Conservation (phyloP, 345 rosid genomes). For the Trapa bicornis region DNA sequence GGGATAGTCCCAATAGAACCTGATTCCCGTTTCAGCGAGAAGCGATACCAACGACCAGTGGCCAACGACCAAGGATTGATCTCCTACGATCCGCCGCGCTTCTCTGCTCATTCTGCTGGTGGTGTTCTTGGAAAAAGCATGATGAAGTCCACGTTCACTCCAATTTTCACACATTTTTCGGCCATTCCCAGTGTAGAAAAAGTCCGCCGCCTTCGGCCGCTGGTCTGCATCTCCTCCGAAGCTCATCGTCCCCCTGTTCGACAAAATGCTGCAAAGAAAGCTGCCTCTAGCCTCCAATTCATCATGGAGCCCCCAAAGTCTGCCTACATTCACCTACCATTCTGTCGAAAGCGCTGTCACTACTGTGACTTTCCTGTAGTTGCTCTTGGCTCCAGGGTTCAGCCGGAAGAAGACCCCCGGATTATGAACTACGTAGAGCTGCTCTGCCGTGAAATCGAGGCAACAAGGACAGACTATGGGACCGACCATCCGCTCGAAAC, state of each 20-base stretch:
- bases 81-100: not conserved
- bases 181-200: slow-evolving; percentile 22
- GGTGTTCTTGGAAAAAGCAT: slow-evolving; percentile 10
- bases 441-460: slow-evolving; percentile 45
- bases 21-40: no score
- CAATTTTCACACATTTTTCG: slow-evolving; percentile 40
- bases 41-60: not conserved
- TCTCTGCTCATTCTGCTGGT: not conserved
- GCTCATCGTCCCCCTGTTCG: slow-evolving; percentile 37
- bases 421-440: slow-evolving; percentile 41
- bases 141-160: slow-evolving; percentile 44
- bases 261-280: slow-evolving; percentile 52
- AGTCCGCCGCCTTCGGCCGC: slow-evolving; percentile 6
- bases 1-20: no score
- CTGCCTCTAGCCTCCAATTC: slow-evolving; percentile 17
- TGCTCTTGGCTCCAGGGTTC: slow-evolving; percentile 60
- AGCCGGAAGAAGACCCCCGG: slow-evolving; percentile 51
- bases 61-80: not conserved
- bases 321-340: slow-evolving; percentile 83
- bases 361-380: slow-evolving; percentile 84
- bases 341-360: slow-evolving; percentile 92
- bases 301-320: slow-evolving; percentile 44
- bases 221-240: slow-evolving; percentile 11
- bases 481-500: slow-evolving; percentile 41
- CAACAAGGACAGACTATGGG: slow-evolving; percentile 25